phyloP scores from a whole-genome alignment of 352 stramenopile species.

The Phytophthora tentaculata region DNA sequence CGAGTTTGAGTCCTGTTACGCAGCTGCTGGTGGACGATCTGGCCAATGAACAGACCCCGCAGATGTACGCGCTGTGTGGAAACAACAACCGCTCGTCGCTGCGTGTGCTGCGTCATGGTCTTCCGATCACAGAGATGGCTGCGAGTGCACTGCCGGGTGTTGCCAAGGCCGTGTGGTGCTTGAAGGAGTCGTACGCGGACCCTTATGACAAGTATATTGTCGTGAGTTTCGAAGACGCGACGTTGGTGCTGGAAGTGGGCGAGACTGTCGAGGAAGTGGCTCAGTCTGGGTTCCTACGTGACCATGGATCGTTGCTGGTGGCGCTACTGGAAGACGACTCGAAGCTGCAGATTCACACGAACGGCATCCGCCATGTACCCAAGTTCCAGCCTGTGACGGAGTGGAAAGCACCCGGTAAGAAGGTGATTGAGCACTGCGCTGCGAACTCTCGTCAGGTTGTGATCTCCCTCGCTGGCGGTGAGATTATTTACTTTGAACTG shows the following conservation, averaged over 20 bases:
- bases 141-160: constrained; percentile 95
- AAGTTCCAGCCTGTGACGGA: constrained; percentile 94
- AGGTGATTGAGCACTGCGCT: constrained; percentile 97
- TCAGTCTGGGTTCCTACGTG: constrained; percentile 95
- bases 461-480: constrained; percentile 95
- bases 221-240: constrained; percentile 99
- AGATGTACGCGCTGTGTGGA: constrained; percentile 97
- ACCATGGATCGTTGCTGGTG: constrained; percentile 95
- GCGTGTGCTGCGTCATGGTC: constrained; percentile 95
- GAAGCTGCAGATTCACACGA: constrained; percentile 96
- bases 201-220: constrained; percentile 96
- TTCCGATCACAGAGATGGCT: constrained; percentile 97
- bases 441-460: constrained; percentile 97
- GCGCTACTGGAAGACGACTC: constrained; percentile 94
- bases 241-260: constrained; percentile 97
- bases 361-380: constrained; percentile 96
- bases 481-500: constrained; percentile 99
- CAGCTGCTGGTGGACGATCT: constrained; percentile 96
- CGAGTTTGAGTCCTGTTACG: constrained; percentile 93
- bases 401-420: constrained; percentile 98
- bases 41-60: constrained; percentile 94
- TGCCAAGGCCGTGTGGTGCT: constrained; percentile 95
- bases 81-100: constrained; percentile 94
- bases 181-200: constrained; percentile 89
- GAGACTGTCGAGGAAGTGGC: constrained; percentile 98